Percentiles rank a stretch among this genome's conserved stretches.
These are phyloP conservation scores for Orobanche coerulescens DNA, from an alignment of 257 asterid genomes.

Conservation along the genomic window DNA sequence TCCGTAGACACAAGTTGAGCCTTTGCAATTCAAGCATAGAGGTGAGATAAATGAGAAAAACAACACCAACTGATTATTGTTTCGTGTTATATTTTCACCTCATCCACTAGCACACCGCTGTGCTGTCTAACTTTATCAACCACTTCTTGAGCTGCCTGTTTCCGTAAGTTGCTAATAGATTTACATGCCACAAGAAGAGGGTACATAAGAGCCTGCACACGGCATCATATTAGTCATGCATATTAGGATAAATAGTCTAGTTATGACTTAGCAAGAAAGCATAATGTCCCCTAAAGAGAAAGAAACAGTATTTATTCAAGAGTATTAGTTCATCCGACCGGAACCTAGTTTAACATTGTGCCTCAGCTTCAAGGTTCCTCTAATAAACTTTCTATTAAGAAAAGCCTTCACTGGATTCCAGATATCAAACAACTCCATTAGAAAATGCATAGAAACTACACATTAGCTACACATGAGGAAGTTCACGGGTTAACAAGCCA, in stretches of 20 bases:
- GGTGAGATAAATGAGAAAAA: slow-evolving; percentile 27
- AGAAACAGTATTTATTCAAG: neutral
- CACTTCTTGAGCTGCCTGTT: slow-evolving; percentile 97
- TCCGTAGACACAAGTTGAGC: slow-evolving; percentile 98
- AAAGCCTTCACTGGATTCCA: neutral
- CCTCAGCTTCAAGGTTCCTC: slow-evolving; percentile 11
- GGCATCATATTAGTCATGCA: slow-evolving; percentile 13
- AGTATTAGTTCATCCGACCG: slow-evolving; percentile 14
- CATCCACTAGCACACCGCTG: slow-evolving; percentile 90
- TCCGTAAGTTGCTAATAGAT: slow-evolving; percentile 86
- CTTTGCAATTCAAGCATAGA: slow-evolving; percentile 35
- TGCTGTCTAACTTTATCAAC: slow-evolving; percentile 96
- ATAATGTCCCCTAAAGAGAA: neutral
- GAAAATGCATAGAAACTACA: no score
- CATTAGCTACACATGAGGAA: neutral
- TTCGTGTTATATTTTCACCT: slow-evolving; percentile 39
- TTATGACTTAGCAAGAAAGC: neutral
- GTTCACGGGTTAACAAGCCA: no score
- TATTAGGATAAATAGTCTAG: neutral
- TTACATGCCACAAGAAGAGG: slow-evolving; percentile 99
- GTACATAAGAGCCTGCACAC: slow-evolving; percentile 96
- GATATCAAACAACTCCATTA: neutral
- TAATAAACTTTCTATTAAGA: neutral
- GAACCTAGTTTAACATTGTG: neutral
- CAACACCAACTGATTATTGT: slow-evolving; percentile 8